These are phyloP conservation scores for Cryomyces minteri DNA, from an alignment of 495 filamentous ascomycete genomes.

Conservation along the genomic window DNA sequence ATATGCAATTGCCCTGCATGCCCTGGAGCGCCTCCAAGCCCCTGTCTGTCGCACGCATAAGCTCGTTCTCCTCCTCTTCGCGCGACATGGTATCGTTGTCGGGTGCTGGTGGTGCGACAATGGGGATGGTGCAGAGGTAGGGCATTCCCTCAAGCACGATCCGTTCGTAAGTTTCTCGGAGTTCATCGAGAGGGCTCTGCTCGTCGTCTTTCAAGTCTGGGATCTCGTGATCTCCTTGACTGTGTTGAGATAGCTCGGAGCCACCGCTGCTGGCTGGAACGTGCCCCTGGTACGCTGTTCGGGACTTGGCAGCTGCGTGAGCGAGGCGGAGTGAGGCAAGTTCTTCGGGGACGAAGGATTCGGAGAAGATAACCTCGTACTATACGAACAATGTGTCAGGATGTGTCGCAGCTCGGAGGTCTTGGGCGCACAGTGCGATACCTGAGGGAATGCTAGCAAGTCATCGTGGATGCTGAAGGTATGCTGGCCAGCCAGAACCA, in stretches of 20 bases:
- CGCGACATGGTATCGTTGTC: conserved; percentile 15
- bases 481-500: conserved; percentile 33
- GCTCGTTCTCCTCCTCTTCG: conserved; percentile 66
- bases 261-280: neutral
- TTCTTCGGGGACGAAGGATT: conserved; percentile 50
- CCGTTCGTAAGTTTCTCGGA: conserved; percentile 38
- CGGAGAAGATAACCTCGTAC: conserved; percentile 69
- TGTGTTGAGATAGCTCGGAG: conserved; percentile 19
- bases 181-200: conserved; percentile 13
- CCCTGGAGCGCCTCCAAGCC: conserved; percentile 82
- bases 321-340: conserved; percentile 29
- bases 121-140: conserved; percentile 76
- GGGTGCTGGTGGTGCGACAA: conserved; percentile 36
- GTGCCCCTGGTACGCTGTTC: too few species aligned
- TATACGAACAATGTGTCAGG: conserved; percentile 14
- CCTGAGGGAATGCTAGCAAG: conserved; percentile 80
- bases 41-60: conserved; percentile 61
- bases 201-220: conserved; percentile 7
- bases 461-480: conserved; percentile 79
- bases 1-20: conserved; percentile 76
- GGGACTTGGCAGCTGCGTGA: neutral
- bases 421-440: conserved; percentile 19
- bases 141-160: conserved; percentile 50
- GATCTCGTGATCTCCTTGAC: neutral
- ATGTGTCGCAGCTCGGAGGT: neutral